A percentile compares a stretch with the other conserved stretches of the same genome.
These are phyloP conservation scores for Aspergillus luchuensis DNA, from an alignment of 2,329 filamentous ascomycete species.

Conservation along the genomic window DNA sequence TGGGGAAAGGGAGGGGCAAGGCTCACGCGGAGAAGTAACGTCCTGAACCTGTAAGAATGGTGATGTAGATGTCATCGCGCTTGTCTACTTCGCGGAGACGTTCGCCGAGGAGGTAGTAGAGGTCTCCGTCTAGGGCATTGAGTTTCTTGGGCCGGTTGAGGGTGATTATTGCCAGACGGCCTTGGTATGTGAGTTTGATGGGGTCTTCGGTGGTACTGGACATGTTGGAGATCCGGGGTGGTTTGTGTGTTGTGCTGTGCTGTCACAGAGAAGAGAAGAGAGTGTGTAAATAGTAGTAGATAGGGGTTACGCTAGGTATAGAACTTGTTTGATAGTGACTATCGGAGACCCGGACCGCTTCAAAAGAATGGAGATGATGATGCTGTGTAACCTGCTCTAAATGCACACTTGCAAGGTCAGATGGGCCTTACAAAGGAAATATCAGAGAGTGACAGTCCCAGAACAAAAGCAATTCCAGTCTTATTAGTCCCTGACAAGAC, in stretches of 20 bases:
- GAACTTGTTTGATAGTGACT: neutral
- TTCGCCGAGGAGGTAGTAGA: conserved; percentile 76
- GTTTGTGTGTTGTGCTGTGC: neutral
- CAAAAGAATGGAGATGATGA: neutral
- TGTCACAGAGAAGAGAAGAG: neutral
- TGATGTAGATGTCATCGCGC: conserved; percentile 79
- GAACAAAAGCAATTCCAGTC: neutral
- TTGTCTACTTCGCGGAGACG: conserved; percentile 75
- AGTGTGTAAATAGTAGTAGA: neutral
- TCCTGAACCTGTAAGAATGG: conserved; percentile 79
- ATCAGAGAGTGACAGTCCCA: no score
- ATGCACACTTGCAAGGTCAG: no score
- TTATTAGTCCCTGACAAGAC: neutral
- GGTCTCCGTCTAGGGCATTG: conserved; percentile 71
- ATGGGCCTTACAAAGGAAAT: no score
- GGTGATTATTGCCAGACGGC: conserved; percentile 78
- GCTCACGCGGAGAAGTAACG: conserved; percentile 80
- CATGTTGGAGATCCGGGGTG: conserved; percentile 21
- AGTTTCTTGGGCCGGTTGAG: conserved; percentile 85
- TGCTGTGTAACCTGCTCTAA: no score
- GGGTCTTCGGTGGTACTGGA: conserved; percentile 41
- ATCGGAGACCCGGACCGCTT: neutral
- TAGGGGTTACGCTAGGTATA: neutral
- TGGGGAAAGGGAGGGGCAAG: neutral
- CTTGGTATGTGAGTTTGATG: conserved; percentile 64